Evolutionary conservation across 345 rosid species (phyloP).

Genomic region (Syzygium jambos): DNA sequence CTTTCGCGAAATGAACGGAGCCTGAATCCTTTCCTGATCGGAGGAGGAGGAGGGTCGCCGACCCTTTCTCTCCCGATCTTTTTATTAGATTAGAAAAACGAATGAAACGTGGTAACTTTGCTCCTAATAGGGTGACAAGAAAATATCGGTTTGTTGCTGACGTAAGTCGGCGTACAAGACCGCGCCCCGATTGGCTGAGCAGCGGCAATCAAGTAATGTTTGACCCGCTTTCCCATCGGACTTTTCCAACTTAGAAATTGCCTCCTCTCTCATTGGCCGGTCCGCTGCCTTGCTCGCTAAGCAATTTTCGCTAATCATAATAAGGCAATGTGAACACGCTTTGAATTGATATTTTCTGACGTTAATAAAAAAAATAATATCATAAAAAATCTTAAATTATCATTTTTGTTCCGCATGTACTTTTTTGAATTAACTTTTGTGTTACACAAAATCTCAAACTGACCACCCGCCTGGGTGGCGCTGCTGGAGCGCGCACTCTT

Average conservation of each 20-base stretch:
- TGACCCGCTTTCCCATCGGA: neutral
- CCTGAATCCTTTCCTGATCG: no score
- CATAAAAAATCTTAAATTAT: accelerated
- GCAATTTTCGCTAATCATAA: neutral
- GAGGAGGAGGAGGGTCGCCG: no score
- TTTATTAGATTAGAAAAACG: neutral
- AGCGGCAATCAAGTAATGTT: accelerated
- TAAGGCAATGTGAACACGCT: neutral
- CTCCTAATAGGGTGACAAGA: neutral
- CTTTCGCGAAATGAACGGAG: no score
- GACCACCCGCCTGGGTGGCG: no score
- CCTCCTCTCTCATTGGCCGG: neutral
- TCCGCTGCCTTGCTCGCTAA: neutral
- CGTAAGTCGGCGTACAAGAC: neutral
- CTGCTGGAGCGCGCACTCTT: no score
- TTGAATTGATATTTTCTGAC: neutral
- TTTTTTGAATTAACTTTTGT: accelerated
- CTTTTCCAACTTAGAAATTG: neutral
- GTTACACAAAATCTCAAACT: neutral
- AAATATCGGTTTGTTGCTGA: neutral
- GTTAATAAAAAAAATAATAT: no score
- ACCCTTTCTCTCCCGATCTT: neutral
- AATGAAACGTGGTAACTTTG: neutral
- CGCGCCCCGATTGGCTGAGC: neutral
- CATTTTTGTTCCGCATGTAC: no score